These are phyloP conservation scores for Tuber microsphaerosporum DNA, from an alignment of 495 filamentous ascomycete genomes.

Conservation along the genomic window DNA sequence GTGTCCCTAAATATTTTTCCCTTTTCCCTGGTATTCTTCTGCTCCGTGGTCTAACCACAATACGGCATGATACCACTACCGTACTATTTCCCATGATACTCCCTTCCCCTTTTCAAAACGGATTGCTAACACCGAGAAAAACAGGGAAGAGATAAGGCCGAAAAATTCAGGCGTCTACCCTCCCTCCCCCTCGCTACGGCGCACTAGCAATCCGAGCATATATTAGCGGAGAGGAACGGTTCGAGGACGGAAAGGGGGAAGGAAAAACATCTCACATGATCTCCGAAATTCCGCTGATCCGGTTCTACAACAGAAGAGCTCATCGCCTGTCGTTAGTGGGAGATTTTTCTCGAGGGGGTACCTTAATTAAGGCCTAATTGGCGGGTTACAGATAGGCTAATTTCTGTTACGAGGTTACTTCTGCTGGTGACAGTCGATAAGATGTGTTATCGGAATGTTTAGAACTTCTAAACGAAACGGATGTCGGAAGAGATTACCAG, in stretches of 20 bases:
- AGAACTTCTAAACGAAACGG: not conserved
- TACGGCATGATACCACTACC: not conserved
- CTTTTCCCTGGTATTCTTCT: not conserved
- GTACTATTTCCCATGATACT: not conserved
- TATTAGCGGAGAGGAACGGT: not conserved
- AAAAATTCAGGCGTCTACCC: not conserved
- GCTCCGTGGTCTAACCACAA: not conserved
- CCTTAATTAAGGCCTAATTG: not conserved
- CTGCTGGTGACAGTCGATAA: not conserved
- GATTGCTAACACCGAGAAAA: not conserved
- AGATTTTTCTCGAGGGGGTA: not conserved
- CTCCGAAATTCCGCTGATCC: not conserved
- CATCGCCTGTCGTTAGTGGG: not conserved
- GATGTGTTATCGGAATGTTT: not conserved
- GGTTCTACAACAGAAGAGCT: not conserved
- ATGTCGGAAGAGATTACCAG: not conserved
- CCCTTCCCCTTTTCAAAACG: not conserved
- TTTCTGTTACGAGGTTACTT: not conserved
- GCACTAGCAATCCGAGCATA: not conserved
- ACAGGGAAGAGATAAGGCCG: not conserved
- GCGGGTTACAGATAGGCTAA: not conserved
- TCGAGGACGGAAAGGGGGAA: not conserved
- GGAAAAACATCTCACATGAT: slow-evolving; percentile 2
- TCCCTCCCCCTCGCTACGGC: not conserved
- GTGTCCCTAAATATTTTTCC: not conserved